Evolutionary conservation across 2,329 filamentous ascomycete species (phyloP), one percentile per base, ranked within the genome.

Genomic region (Juglanconis oblonga): DNA sequence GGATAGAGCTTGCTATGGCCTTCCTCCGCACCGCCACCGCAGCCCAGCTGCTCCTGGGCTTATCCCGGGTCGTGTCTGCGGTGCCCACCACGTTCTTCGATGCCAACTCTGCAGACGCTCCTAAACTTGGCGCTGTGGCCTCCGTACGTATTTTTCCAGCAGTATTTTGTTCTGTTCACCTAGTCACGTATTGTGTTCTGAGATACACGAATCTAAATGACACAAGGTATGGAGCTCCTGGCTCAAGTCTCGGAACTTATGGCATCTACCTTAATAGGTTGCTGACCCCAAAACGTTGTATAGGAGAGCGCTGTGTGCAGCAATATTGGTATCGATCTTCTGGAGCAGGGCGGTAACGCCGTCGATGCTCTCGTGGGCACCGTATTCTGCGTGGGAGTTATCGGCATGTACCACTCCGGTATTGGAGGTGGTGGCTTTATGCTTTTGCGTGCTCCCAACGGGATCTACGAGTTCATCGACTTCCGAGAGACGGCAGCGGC

Each of bases 401-500:
- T 86, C 42, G 84, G 77, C 50, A 87, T 88, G 84, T 87, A 88
- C 64, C 87, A 89, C 68, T 78, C 75, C 65, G 90, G 90, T 4
- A 85, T 94, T 59, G 89, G 88, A 5, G 91, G 91, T 3, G 91
- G 91, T 13, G 91, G 91, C 1, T 95, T 95, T 73, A 85, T 90
- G 81, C 78, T 92, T 2, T 80, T 93, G n/a, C 81, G 87, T 62
- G 75, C 79, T 2, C 73, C 81, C 5, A 82, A 89, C 63, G 88
- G 88, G 5, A 75, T 76, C 8, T 94, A 91, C 69, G 91, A 96
- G 67, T 89, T 86, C 65, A 86, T 96, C 65, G 92, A 97, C 71
- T 96, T 95, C 71, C 82, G 92, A 14, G 92, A 96, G 73, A 91
- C 85, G 0, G 92, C 92, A 0, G 92, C 92, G 1, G 90, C 87